phyloP scores from a whole-genome alignment of 257 asterid genomes.

The Solanum neorickii region DNA sequence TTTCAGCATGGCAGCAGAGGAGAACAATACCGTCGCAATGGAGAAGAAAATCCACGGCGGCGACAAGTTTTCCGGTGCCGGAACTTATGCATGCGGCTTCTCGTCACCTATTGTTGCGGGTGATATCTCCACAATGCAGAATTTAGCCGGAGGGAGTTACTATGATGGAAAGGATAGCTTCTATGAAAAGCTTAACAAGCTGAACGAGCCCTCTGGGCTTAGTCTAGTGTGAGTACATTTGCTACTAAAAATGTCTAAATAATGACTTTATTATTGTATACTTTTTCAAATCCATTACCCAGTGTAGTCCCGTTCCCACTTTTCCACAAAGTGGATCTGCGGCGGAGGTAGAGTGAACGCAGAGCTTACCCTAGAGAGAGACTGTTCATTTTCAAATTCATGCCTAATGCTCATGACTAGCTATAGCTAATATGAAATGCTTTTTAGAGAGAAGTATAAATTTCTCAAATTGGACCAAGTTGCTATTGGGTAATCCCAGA shows the following conservation, averaged over 20 bases:
- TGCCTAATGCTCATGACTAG: background rate
- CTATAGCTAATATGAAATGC: background rate
- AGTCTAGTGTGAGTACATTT: conserved; percentile 44
- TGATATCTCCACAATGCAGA: background rate
- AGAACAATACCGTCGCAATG: background rate
- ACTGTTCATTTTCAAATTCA: background rate
- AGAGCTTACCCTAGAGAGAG: background rate
- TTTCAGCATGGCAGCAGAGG: background rate
- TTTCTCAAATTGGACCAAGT: background rate
- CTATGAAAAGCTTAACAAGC: conserved; percentile 40
- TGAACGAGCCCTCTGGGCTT: conserved; percentile 64
- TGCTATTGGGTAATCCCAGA: background rate
- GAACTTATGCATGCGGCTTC: background rate
- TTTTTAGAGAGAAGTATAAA: background rate
- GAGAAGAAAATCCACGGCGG: conserved; percentile 3
- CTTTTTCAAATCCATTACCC: background rate
- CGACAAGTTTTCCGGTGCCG: background rate
- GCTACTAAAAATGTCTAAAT: background rate
- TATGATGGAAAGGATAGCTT: conserved; percentile 21
- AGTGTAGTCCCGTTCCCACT: background rate
- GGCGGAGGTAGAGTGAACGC: background rate
- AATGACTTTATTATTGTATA: background rate
- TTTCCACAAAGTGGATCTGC: background rate
- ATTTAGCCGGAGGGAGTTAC: background rate
- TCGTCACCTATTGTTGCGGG: background rate